phyloP scores from a whole-genome alignment of 108 stramenopile genomes.

The Nitzschia palea region DNA sequence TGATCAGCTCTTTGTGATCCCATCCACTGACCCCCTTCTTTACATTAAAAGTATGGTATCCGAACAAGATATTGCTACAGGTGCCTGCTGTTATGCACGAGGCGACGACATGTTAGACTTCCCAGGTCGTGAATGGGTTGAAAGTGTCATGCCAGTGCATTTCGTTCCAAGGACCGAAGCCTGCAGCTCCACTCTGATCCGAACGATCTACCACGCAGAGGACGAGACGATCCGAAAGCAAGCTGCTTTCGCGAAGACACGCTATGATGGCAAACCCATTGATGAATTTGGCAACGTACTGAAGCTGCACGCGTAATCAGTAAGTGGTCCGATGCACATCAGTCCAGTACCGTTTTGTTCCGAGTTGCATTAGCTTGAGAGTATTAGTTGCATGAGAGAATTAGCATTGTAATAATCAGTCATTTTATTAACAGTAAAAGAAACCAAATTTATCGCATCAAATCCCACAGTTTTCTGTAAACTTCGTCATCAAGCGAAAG shows the following conservation, averaged over 20 bases:
- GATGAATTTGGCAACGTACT: slow-evolving; percentile 55
- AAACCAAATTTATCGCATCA: too few relatives aligned
- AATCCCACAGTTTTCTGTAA: too few relatives aligned
- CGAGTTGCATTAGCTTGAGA: too few relatives aligned
- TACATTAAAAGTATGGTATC: slow-evolving; percentile 53
- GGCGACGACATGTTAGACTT: slow-evolving; percentile 68
- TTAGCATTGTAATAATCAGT: too few relatives aligned
- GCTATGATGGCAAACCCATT: slow-evolving; percentile 66
- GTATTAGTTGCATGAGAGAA: too few relatives aligned
- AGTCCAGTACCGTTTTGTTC: too few relatives aligned
- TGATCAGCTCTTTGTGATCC: slow-evolving; percentile 62
- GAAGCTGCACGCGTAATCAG: slow-evolving; percentile 24
- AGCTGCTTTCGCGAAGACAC: slow-evolving; percentile 62
- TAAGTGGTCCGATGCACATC: too few relatives aligned
- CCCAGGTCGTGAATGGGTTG: slow-evolving; percentile 57
- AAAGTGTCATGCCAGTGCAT: slow-evolving; percentile 62
- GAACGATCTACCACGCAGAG: slow-evolving; percentile 58
- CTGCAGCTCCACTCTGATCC: slow-evolving; percentile 52
- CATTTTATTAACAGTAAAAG: too few relatives aligned
- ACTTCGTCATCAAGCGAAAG: too few relatives aligned
- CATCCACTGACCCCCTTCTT: slow-evolving; percentile 52
- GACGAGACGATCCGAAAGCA: slow-evolving; percentile 41
- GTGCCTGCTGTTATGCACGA: slow-evolving; percentile 61
- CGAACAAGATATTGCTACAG: slow-evolving; percentile 55
- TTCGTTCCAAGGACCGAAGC: slow-evolving; percentile 62